phyloP scores from a whole-genome alignment of 805 yeast species.

The Pichia gijzeniarum region DNA sequence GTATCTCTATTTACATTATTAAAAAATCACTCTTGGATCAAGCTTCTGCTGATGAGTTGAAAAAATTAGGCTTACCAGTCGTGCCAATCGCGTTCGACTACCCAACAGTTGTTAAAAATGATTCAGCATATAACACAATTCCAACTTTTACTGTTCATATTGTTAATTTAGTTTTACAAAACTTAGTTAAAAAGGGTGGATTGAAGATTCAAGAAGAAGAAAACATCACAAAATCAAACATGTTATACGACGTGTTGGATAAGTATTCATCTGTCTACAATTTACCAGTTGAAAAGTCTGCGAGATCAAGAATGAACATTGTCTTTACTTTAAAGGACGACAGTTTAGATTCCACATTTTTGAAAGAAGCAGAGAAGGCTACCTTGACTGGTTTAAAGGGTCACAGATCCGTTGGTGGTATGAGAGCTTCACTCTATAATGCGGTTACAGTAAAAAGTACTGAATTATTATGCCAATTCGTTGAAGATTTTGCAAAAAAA shows the following conservation, averaged over 20 bases:
- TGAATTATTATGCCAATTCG: constrained; percentile 47
- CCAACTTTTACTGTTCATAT: constrained; percentile 90
- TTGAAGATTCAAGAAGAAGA: constrained; percentile 49
- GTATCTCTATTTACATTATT: constrained; percentile 85
- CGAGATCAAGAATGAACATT: constrained; percentile 86
- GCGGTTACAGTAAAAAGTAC: constrained; percentile 68
- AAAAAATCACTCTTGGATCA: constrained; percentile 71
- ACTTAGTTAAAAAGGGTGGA: constrained; percentile 67
- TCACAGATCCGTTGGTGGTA: constrained; percentile 95
- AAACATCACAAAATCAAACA: constrained; percentile 55
- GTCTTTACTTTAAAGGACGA: constrained; percentile 72
- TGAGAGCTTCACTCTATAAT: constrained; percentile 88
- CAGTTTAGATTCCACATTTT: constrained; percentile 56
- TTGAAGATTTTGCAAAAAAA: constrained; percentile 52
- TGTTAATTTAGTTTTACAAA: constrained; percentile 67
- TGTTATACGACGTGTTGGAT: constrained; percentile 62
- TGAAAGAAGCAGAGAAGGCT: constrained; percentile 54
- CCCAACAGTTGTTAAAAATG: constrained; percentile 79
- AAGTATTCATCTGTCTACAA: constrained; percentile 57
- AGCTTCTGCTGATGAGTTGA: constrained; percentile 57
- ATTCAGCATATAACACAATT: constrained; percentile 92
- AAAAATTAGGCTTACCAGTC: constrained; percentile 58
- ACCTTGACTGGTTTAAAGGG: constrained; percentile 82
- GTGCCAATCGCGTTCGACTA: constrained; percentile 86
- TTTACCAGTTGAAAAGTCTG: constrained; percentile 55